Conservation (phyloP, 2,329 filamentous ascomycete species). For the Microcera coccophila region DNA sequence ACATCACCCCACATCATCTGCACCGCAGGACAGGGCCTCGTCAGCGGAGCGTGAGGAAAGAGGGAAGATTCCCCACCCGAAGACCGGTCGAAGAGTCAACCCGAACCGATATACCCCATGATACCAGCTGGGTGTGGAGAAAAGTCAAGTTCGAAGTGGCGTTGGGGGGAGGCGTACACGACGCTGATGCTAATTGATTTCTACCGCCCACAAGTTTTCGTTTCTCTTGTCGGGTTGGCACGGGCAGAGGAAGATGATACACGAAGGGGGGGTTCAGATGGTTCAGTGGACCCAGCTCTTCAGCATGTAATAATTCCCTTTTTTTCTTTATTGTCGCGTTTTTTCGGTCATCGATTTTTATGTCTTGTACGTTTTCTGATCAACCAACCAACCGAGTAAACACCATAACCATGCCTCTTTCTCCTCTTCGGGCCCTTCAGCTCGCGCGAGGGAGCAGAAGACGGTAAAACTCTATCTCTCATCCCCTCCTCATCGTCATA, state of each 20-base stretch:
- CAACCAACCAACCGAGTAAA: neutral
- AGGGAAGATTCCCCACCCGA: constrained; percentile 13
- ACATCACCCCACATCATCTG: constrained; percentile 11
- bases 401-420: neutral
- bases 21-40: constrained; percentile 10
- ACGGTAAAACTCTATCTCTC: no score
- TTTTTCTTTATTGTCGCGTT: constrained; percentile 33
- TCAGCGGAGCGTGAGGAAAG: constrained; percentile 16
- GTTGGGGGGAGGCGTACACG: constrained; percentile 16
- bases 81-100: constrained; percentile 20
- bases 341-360: constrained; percentile 23
- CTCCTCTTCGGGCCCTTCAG: neutral
- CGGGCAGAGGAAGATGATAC: constrained; percentile 13
- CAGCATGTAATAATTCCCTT: constrained; percentile 49
- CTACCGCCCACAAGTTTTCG: constrained; percentile 14
- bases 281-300: constrained; percentile 34
- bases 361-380: constrained; percentile 18
- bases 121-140: constrained; percentile 24
- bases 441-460: no score
- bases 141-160: constrained; percentile 19
- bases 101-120: constrained; percentile 26
- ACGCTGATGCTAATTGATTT: constrained; percentile 24
- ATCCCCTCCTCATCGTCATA: neutral
- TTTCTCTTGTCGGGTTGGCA: constrained; percentile 8
- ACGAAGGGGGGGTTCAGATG: constrained; percentile 27